Conservation (phyloP, 306 rosid genomes). For the Alnus rubra region DNA sequence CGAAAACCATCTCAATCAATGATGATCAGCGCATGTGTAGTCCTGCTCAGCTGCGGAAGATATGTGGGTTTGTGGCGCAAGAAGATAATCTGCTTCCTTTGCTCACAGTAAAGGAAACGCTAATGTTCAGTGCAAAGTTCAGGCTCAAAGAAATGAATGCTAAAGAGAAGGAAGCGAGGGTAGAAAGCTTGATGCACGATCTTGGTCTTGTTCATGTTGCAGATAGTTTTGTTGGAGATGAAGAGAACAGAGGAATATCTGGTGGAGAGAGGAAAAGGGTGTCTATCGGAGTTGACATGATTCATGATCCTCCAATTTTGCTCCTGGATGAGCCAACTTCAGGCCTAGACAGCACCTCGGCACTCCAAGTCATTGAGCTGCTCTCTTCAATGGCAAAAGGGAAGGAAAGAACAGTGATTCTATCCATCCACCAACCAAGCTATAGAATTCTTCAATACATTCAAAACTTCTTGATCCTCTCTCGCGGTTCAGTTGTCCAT, state of each 20-base stretch:
- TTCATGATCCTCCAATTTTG: slow-evolving; percentile 73
- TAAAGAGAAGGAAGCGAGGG: slow-evolving; percentile 56
- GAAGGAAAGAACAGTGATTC: slow-evolving; percentile 62
- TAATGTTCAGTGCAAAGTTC: slow-evolving; percentile 73
- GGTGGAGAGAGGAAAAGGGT: slow-evolving; percentile 91
- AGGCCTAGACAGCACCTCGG: slow-evolving; percentile 68
- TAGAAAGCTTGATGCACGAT: slow-evolving; percentile 69
- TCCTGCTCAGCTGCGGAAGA: slow-evolving; percentile 63
- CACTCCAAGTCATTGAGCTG: slow-evolving; percentile 69
- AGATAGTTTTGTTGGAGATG: slow-evolving; percentile 74
- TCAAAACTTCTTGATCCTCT: slow-evolving; percentile 73
- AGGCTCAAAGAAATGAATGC: slow-evolving; percentile 55
- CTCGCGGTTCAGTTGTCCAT: slow-evolving; percentile 66
- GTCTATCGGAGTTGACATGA: slow-evolving; percentile 85
- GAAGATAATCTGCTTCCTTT: slow-evolving; percentile 85
- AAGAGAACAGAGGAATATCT: slow-evolving; percentile 82
- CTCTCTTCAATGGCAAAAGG: slow-evolving; percentile 59
- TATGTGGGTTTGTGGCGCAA: slow-evolving; percentile 84
- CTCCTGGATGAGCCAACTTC: slow-evolving; percentile 89
- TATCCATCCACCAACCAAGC: slow-evolving; percentile 91
- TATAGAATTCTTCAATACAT: slow-evolving; percentile 74
- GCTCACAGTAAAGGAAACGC: slow-evolving; percentile 79
- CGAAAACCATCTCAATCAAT: slow-evolving; percentile 57
- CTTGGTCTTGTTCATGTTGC: slow-evolving; percentile 75
- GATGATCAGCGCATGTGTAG: slow-evolving; percentile 46